These are phyloP conservation scores for Solanum chmielewskii DNA, from an alignment of 257 asterid species.

Conservation along the genomic window DNA sequence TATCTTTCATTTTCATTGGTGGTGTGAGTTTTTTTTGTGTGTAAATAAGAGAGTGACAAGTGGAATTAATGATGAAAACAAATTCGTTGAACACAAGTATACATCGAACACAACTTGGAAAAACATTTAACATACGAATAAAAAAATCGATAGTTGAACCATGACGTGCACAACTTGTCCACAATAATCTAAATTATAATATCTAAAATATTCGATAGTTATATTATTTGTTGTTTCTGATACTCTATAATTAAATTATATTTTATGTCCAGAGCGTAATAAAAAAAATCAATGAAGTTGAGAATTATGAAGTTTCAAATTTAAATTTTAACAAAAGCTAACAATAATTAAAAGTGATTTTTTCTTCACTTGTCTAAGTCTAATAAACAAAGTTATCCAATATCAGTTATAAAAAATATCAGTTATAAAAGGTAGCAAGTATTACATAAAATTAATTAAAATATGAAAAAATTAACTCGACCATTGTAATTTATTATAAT, in stretches of 20 bases:
- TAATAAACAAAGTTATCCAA: not conserved
- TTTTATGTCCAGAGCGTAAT: no score
- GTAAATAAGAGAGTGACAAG: not conserved
- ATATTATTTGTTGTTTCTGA: not conserved
- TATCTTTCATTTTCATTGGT: not conserved
- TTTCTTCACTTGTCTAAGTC: not conserved
- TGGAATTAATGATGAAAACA: not conserved
- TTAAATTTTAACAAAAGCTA: not conserved
- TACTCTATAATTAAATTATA: not conserved
- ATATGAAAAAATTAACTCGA: not conserved
- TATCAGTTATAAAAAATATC: no score
- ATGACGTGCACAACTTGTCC: not conserved
- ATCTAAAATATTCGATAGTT: not conserved
- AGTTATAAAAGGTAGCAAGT: not conserved
- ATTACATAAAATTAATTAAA: not conserved
- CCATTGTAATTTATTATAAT: not conserved
- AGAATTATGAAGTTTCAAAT: no score
- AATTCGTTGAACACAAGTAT: not conserved
- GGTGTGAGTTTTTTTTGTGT: not conserved
- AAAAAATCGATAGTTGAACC: not conserved
- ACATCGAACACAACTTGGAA: not conserved
- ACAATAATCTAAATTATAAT: not conserved
- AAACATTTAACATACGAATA: not conserved
- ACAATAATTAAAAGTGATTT: not conserved
- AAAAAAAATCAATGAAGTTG: rapidly evolving